phyloP scores from a whole-genome alignment of 352 stramenopile genomes.

The Phytophthora hibernalis region DNA sequence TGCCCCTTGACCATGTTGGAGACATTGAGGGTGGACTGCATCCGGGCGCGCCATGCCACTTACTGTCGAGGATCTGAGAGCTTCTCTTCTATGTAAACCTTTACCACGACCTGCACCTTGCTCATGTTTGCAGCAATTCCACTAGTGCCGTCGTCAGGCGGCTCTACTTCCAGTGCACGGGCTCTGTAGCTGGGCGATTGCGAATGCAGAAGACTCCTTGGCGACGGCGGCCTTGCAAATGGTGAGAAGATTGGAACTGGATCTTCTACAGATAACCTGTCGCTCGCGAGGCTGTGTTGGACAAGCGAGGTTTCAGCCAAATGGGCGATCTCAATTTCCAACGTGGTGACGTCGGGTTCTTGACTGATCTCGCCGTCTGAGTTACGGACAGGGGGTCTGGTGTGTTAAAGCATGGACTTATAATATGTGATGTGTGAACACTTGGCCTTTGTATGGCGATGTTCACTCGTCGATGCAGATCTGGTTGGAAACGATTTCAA shows the following conservation, averaged over 20 bases:
- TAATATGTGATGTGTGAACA: no score
- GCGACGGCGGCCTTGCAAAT: background rate
- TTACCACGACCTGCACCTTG: background rate
- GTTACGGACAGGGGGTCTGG: no score
- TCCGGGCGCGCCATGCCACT: background rate
- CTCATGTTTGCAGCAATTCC: background rate
- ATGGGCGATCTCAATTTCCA: no score
- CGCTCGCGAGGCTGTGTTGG: background rate
- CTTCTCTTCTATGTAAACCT: background rate
- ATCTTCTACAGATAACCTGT: no score
- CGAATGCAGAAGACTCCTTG: background rate
- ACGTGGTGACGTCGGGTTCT: no score
- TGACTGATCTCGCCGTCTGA: background rate
- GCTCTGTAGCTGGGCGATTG: background rate
- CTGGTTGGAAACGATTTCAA: no score
- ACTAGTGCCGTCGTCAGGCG: background rate
- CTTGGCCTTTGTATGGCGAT: no score
- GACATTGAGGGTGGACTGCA: background rate
- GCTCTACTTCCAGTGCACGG: background rate
- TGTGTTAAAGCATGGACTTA: no score
- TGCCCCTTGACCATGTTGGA: background rate
- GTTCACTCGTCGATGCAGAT: no score
- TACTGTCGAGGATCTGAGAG: background rate
- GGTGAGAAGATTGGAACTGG: background rate
- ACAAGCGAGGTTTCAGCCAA: background rate